Conservation (phyloP, 1,284 basidiomycete species). For the Sporisorium sorghi region DNA sequence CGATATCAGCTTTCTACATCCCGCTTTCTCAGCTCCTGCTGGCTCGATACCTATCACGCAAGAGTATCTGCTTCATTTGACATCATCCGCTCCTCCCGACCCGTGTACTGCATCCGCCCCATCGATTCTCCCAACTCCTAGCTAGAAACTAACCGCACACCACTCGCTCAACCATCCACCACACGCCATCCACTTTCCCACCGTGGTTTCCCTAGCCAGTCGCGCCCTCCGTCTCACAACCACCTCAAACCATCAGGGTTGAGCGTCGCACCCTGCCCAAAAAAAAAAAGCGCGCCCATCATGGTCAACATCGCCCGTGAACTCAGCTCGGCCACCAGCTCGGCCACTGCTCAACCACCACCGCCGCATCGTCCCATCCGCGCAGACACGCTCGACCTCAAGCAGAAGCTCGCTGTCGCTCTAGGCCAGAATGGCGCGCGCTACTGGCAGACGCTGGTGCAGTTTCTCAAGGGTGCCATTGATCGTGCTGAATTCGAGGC, state of each 20-base stretch:
- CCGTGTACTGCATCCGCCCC: neutral
- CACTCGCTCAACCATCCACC: slow-evolving; percentile 1
- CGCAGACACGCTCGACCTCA: slow-evolving; percentile 63
- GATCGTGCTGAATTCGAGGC: slow-evolving; percentile 69
- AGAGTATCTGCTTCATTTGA: neutral
- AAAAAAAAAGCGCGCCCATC: slow-evolving; percentile 30
- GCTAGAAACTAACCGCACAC: neutral
- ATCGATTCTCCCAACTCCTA: no score
- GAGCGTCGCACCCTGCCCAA: slow-evolving; percentile 28
- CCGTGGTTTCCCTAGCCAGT: neutral
- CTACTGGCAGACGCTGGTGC: slow-evolving; percentile 70
- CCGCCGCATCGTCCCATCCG: slow-evolving; percentile 49
- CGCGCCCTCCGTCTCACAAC: slow-evolving; percentile 2
- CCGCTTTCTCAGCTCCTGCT: no score
- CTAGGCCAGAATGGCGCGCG: slow-evolving; percentile 60
- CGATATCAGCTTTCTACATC: neutral
- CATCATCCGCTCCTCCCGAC: neutral
- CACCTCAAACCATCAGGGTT: slow-evolving; percentile 2
- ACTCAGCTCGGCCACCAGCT: slow-evolving; percentile 37
- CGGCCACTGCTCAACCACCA: slow-evolving; percentile 32
- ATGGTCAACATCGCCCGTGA: slow-evolving; percentile 41
- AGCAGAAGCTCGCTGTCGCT: slow-evolving; percentile 62
- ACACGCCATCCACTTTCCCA: neutral
- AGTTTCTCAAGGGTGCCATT: slow-evolving; percentile 69
- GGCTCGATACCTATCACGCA: neutral